A percentile compares a stretch with the other conserved stretches of the same genome.
phyloP scores from a whole-genome alignment of 2,329 filamentous ascomycete species.

The Sphaerulina musiva region DNA sequence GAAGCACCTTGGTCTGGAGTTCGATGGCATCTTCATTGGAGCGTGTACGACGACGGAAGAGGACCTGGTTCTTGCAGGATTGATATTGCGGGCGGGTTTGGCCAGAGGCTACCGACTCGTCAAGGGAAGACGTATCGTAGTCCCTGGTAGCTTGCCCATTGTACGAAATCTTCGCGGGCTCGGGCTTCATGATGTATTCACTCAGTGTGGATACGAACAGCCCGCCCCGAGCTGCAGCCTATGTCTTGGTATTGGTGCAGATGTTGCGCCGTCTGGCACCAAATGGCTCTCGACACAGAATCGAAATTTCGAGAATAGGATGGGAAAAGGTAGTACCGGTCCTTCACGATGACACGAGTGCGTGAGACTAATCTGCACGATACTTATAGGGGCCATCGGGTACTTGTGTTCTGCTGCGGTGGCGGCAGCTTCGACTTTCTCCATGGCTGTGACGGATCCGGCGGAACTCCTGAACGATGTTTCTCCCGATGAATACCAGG shows the following conservation, averaged over 20 bases:
- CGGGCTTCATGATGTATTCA: constrained; percentile 4
- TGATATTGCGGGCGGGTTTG: constrained; percentile 7
- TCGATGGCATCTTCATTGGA: constrained; percentile 15
- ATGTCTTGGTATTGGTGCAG: constrained; percentile 10
- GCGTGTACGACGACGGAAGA: constrained; percentile 15
- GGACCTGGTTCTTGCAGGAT: constrained; percentile 11
- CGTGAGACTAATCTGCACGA: background rate
- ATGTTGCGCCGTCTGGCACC: constrained; percentile 4
- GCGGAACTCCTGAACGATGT: background rate
- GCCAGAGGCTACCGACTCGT: background rate
- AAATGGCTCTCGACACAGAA: constrained; percentile 11
- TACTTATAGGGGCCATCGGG: background rate
- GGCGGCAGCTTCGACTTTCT: constrained; percentile 8
- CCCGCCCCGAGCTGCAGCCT: constrained; percentile 4
- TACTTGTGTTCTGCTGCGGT: constrained; percentile 10
- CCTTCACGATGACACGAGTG: background rate
- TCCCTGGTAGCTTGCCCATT: constrained; percentile 11
- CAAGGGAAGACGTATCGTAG: constrained; percentile 1
- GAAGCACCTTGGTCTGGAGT: background rate
- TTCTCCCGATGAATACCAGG: background rate
- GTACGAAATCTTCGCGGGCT: constrained; percentile 7
- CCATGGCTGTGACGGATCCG: constrained; percentile 12
- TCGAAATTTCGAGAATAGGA: constrained; percentile 12
- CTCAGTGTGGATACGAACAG: constrained; percentile 2
- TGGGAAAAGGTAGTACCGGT: constrained; percentile 4